Evolutionary conservation across 2,329 filamentous ascomycete species (phyloP).

Genomic region (Sporothrix variecibatus): DNA sequence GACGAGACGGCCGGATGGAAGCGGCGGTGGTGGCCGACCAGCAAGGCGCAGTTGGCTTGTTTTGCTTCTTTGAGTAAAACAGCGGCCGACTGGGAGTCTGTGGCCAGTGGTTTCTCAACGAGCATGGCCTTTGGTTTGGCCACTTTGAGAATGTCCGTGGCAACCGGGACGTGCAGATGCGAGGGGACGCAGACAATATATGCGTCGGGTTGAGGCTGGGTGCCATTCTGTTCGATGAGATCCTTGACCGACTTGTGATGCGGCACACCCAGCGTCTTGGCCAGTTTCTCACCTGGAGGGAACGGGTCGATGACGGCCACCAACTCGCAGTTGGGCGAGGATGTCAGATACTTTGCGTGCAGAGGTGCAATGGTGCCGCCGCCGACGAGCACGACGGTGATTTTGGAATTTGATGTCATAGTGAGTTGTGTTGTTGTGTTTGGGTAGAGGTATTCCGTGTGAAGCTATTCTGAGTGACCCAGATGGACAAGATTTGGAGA

Average conservation of each 20-base stretch:
- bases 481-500: background rate
- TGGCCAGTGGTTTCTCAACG: background rate
- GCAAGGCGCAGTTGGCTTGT: background rate
- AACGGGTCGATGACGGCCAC: conserved; percentile 6
- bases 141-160: background rate
- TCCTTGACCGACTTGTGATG: background rate
- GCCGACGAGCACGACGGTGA: conserved; percentile 5
- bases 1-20: background rate
- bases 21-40: conserved; percentile 10
- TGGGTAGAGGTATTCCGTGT: background rate
- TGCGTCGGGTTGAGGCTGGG: background rate
- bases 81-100: background rate
- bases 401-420: background rate
- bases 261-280: background rate
- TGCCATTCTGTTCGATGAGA: background rate
- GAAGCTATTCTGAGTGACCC: background rate
- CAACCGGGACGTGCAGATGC: background rate
- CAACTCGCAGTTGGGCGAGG: background rate
- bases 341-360: background rate
- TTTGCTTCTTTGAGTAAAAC: background rate
- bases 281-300: conserved; percentile 3
- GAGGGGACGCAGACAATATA: conserved; percentile 12
- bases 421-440: background rate
- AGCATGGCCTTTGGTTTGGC: conserved; percentile 3
- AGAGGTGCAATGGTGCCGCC: conserved; percentile 12